Evolutionary conservation across 2,329 filamentous ascomycete genomes (phyloP), one percentile per base, ranked within the genome.

Genomic region (Pseudogymnoascus sp.): DNA sequence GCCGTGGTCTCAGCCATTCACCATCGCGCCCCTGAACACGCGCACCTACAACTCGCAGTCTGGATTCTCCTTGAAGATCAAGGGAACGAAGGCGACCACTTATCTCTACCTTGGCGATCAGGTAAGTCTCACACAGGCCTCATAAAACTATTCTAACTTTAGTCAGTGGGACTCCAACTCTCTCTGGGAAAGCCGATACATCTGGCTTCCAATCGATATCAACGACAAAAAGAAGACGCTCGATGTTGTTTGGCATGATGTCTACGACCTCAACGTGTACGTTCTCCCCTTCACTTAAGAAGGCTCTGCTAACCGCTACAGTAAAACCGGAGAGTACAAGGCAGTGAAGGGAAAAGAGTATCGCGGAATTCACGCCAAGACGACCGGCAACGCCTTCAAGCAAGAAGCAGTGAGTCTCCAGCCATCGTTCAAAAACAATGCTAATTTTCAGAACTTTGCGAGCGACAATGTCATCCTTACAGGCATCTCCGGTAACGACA

Each of bases 151-250:
- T 29, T 29, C 26, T 44, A 44, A 44, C 42, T 13, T 21, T 13
- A 4, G 8, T 7, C 19, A 64, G 72, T 83, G 81, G 81, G 81
- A 83, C 64, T 78, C 76, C 0, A 82, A 82, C 68, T 82, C 80
- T 0, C 72, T 83, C 0, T 84, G 82, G 82, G 81, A 84, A 65
- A 80, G 77, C 63, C 75, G 82, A 5, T 83, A 84, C 67, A 83
- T 84, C 66, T 84, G 82, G 82, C 75, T 84, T 0, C 82, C 82
- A 0, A 73, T 84, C 6, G 73, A 75, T 0, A 81, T 83, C 44
- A 77, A 83, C 64, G 81, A 84, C 63, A 68, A 75, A 0, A 79
- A 79, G 68, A 82, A 82, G 65, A 77, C 76, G 0, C 75, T 84
- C 2, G 68, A 77, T 2, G 63, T 84, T 0, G 75, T 77, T 13